phyloP scores from a whole-genome alignment of 495 filamentous ascomycete species.

The Neurospora pannonica region DNA sequence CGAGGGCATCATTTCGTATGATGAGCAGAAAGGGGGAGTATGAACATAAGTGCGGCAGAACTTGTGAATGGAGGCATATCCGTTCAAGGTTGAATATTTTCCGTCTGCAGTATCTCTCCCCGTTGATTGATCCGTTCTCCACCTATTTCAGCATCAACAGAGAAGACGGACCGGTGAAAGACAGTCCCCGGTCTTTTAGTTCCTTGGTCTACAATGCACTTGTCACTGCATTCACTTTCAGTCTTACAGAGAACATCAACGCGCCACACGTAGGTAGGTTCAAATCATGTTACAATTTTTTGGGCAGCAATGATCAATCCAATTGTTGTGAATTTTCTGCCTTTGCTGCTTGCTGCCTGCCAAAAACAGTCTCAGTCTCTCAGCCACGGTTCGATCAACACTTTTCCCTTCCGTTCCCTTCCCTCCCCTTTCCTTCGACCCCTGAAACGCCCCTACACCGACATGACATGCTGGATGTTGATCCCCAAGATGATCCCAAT shows the following conservation, averaged over 20 bases:
- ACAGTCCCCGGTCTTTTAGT: background rate
- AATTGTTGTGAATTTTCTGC: background rate
- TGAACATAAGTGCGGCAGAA: background rate
- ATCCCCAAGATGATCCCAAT: background rate
- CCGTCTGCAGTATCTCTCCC: background rate
- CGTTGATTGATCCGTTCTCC: background rate
- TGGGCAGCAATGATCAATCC: background rate
- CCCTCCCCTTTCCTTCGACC: background rate
- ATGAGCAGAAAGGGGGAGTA: background rate
- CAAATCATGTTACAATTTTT: background rate
- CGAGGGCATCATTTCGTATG: background rate
- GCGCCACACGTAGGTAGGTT: no score
- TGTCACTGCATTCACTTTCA: background rate
- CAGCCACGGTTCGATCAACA: background rate
- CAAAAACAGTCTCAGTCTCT: background rate
- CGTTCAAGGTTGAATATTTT: background rate
- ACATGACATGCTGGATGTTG: background rate
- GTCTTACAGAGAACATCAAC: background rate
- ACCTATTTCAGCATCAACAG: background rate
- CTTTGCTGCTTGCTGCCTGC: background rate
- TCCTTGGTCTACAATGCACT: background rate
- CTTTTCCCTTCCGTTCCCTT: background rate
- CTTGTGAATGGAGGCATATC: background rate
- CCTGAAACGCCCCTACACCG: background rate
- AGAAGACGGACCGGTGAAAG: background rate